Percentiles rank a stretch among this genome's conserved stretches.
phyloP scores from a whole-genome alignment of 495 filamentous ascomycete species.

The Talaromyces liani region DNA sequence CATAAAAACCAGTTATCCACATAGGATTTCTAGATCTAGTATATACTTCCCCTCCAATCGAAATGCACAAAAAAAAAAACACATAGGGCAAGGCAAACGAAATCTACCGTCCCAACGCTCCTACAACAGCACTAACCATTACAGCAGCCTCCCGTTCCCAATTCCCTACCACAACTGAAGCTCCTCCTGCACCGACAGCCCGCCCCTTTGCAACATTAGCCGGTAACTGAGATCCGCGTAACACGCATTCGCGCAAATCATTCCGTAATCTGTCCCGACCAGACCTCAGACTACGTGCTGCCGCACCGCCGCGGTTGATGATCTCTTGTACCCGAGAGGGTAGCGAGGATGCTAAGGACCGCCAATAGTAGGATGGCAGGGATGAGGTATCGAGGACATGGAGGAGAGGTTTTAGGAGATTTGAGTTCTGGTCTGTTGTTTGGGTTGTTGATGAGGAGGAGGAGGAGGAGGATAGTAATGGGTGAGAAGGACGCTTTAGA shows the following conservation, averaged over 20 bases:
- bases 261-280: constrained; percentile 69
- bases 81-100: background rate
- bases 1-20: background rate
- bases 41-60: background rate
- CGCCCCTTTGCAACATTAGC: constrained; percentile 15
- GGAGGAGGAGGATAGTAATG: constrained; percentile 38
- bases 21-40: background rate
- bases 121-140: constrained; percentile 75
- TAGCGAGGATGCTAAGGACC: constrained; percentile 72
- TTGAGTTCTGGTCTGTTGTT: constrained; percentile 10
- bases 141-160: constrained; percentile 95
- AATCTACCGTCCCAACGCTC: constrained; percentile 38
- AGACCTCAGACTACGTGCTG: constrained; percentile 68
- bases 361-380: constrained; percentile 86
- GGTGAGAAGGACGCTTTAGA: constrained; percentile 58
- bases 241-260: constrained; percentile 75
- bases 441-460: constrained; percentile 8
- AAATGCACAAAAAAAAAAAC: background rate
- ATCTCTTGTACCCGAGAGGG: constrained; percentile 77
- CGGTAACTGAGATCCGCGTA: constrained; percentile 63
- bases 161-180: constrained; percentile 34
- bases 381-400: constrained; percentile 78
- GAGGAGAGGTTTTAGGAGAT: constrained; percentile 68
- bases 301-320: constrained; percentile 68
- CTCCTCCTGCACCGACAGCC: constrained; percentile 27